A percentile compares a stretch with the other conserved stretches of the same genome.
phyloP scores from a whole-genome alignment of 1,284 basidiomycete species.

The Ganoderma lucidum region DNA sequence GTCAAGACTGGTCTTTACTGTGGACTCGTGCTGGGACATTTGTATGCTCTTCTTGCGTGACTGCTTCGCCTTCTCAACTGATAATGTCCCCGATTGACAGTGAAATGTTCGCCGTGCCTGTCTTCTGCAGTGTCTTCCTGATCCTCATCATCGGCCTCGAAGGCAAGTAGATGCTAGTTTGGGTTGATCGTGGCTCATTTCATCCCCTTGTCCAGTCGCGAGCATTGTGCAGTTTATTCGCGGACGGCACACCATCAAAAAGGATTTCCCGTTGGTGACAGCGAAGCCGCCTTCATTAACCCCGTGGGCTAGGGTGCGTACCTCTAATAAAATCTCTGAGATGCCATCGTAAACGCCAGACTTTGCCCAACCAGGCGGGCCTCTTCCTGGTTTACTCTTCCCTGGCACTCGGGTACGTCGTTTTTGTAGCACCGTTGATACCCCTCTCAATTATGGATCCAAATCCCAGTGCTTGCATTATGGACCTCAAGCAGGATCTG shows the following conservation, averaged over 20 bases:
- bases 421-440: neutral
- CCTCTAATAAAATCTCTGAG: neutral
- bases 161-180: conserved; percentile 41
- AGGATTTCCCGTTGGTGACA: conserved; percentile 52
- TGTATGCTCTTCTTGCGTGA: conserved; percentile 41
- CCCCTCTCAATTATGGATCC: neutral
- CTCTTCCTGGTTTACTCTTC: conserved; percentile 44
- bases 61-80: neutral
- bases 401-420: conserved; percentile 29
- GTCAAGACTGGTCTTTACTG: conserved; percentile 60
- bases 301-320: conserved; percentile 43
- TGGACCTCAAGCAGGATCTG: conserved; percentile 46
- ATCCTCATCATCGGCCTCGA: conserved; percentile 52
- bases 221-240: conserved; percentile 47
- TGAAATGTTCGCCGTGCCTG: conserved; percentile 50
- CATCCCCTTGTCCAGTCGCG: conserved; percentile 38
- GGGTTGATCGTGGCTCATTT: neutral
- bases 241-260: conserved; percentile 45
- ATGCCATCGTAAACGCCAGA: neutral
- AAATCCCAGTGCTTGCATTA: conserved; percentile 48
- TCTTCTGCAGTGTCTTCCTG: conserved; percentile 53
- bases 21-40: conserved; percentile 42
- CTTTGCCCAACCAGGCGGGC: conserved; percentile 25
- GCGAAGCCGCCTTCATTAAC: conserved; percentile 41
- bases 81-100: conserved; percentile 31